Evolutionary conservation across 2,329 filamentous ascomycete species (phyloP).

Genomic region (Exophiala sp.): DNA sequence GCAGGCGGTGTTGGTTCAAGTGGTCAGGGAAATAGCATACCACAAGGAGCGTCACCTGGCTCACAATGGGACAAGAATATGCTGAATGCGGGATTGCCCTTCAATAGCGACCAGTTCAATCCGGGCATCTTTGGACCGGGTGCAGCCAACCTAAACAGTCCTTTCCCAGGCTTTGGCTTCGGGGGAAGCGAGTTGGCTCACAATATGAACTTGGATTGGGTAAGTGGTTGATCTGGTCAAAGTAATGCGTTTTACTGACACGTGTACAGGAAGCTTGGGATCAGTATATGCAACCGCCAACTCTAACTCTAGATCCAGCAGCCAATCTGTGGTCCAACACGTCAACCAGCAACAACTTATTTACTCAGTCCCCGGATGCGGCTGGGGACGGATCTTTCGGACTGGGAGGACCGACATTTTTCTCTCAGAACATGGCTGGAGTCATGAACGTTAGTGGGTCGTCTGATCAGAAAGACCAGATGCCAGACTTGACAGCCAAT

Average conservation of each 20-base stretch:
- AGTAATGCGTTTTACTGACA: slow-evolving; percentile 27
- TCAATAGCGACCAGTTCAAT: slow-evolving; percentile 7
- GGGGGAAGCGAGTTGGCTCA: slow-evolving; percentile 47
- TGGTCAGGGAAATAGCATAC: slow-evolving; percentile 27
- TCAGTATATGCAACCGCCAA: slow-evolving; percentile 58
- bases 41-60: slow-evolving; percentile 29
- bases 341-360: slow-evolving; percentile 21
- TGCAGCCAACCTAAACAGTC: slow-evolving; percentile 46
- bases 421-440: slow-evolving; percentile 12
- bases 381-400: slow-evolving; percentile 14
- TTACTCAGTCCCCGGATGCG: slow-evolving; percentile 17
- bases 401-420: slow-evolving; percentile 13
- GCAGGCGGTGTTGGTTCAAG: slow-evolving; percentile 26
- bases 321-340: slow-evolving; percentile 36
- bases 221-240: slow-evolving; percentile 37
- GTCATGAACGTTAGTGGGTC: slow-evolving; percentile 11
- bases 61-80: slow-evolving; percentile 31
- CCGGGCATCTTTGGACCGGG: slow-evolving; percentile 24
- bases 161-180: slow-evolving; percentile 54
- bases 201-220: slow-evolving; percentile 58
- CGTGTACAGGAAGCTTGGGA: slow-evolving; percentile 62
- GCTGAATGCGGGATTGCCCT: background rate
- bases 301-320: slow-evolving; percentile 45
- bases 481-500: slow-evolving; percentile 16
- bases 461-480: slow-evolving; percentile 20